Percentiles rank a stretch among this genome's conserved stretches.
Evolutionary conservation across 305 asterid genomes (phyloP).

Genomic region (Fraxinus dipetala): DNA sequence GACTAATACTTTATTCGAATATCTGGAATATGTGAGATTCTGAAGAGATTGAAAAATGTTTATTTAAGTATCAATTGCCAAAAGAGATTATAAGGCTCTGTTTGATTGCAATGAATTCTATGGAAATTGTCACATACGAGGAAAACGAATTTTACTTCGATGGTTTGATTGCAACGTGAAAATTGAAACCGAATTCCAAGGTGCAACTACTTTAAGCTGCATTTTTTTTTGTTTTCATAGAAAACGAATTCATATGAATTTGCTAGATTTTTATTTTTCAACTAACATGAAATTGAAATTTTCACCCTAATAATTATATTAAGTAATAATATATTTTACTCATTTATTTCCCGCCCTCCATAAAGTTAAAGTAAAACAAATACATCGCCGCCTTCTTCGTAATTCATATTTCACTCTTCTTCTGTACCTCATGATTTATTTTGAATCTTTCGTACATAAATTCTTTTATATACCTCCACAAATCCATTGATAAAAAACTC

Average conservation of each 20-base stretch:
- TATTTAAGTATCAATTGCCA: background rate
- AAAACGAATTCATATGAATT: too few species aligned
- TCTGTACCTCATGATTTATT: background rate
- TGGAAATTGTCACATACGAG: too few species aligned
- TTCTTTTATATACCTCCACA: background rate
- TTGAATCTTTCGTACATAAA: background rate
- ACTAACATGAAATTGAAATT: too few species aligned
- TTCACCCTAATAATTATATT: background rate
- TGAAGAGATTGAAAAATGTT: background rate
- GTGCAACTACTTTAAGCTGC: too few species aligned
- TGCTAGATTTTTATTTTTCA: too few species aligned
- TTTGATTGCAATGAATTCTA: too few species aligned
- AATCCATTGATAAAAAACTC: background rate
- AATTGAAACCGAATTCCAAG: too few species aligned
- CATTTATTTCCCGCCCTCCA: constrained; percentile 1
- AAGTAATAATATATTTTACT: background rate
- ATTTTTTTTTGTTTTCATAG: too few species aligned
- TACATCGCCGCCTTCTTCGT: background rate
- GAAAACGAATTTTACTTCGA: too few species aligned
- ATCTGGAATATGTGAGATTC: background rate
- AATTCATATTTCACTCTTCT: background rate
- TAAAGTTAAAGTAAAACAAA: background rate
- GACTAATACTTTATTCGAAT: background rate
- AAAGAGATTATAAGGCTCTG: background rate
- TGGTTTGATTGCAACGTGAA: too few species aligned